Conservation (phyloP, 352 stramenopile genomes). For the Globisporangium sylvaticum region DNA sequence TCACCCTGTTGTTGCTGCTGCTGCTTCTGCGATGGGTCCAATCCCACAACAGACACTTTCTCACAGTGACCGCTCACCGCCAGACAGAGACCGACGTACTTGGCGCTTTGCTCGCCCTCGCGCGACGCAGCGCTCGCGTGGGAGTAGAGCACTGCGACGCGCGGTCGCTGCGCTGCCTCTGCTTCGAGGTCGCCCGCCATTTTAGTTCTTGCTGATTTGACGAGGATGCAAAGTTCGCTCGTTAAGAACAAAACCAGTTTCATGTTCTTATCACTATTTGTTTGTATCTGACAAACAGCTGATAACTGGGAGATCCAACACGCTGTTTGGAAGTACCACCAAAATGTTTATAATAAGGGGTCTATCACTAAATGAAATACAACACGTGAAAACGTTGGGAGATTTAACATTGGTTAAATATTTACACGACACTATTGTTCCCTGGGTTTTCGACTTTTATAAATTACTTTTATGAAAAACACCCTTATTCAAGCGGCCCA, state of each 20-base stretch:
- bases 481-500: background rate
- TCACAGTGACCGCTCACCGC: slow-evolving; percentile 42
- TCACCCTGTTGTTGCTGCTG: background rate
- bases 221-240: background rate
- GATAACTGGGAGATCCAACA: slow-evolving; percentile 1
- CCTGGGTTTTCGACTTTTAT: too few species aligned
- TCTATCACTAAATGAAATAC: background rate
- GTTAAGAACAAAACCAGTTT: background rate
- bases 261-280: background rate
- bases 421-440: too few species aligned
- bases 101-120: slow-evolving; percentile 58
- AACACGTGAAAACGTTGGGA: background rate
- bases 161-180: slow-evolving; percentile 16
- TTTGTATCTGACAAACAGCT: background rate
- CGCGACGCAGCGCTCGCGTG: slow-evolving; percentile 34
- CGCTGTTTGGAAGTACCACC: slow-evolving; percentile 9
- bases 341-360: background rate
- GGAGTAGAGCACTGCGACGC: slow-evolving; percentile 60
- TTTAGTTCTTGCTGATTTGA: background rate
- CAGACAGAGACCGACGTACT: slow-evolving; percentile 57
- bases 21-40: slow-evolving; percentile 5
- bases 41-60: slow-evolving; percentile 42
- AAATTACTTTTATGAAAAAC: background rate
- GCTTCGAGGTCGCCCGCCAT: background rate
- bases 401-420: too few species aligned